Evolutionary conservation across 176 grass and related monocot species (phyloP), one percentile per base, ranked within the genome.

Genomic region (Saccharum officinarum): DNA sequence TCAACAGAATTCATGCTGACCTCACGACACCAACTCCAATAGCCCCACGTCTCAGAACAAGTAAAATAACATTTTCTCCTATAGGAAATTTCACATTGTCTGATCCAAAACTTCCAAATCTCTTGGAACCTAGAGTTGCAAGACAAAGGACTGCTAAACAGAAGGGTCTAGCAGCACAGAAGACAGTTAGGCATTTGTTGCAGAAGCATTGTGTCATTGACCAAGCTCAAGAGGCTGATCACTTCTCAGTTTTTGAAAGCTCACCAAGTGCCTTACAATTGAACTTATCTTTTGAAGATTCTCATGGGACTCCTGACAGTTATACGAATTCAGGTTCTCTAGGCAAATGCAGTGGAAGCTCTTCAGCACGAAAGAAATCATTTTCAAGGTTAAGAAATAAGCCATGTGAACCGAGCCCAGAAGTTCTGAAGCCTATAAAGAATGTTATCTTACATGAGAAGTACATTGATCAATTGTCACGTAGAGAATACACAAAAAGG

Each of bases 381-480:
- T 10, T 87, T 83, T 81, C 85, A 37, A 77, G 74, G 55, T 91
- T 87, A 83, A 81, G 76, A 78, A 54, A 6, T 54, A 54, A 69
- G 33, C 86, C 65, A 68, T 37, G 38, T 80, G 88, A 91, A 33
- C 54, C 18, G 6, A 92, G 88, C 44, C 93, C 87, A 82, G 80
- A 22, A 49, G 93, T 98, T 67, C 83, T 98, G 74, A 95, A 98
- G 80, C 87, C 34, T 44, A 23, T 98, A 61, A 92, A 95, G 86
- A 98, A 98, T 67, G 61, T 68, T 52, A 66, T 89, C 46, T 83
- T 94, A 67, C 95, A 98, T 63, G 95, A 98, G 73, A 98, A 87
- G 81, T 98, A 98, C 66, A 93, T 98, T 98, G 79, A 93, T 67
- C 91, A 95, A 46, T 84, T 98, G 60, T 85, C 92, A 54, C 87